Base-by-base conservation (phyloP, 2,329 filamentous ascomycete species). In the Shiraia bambusicola region DNA sequence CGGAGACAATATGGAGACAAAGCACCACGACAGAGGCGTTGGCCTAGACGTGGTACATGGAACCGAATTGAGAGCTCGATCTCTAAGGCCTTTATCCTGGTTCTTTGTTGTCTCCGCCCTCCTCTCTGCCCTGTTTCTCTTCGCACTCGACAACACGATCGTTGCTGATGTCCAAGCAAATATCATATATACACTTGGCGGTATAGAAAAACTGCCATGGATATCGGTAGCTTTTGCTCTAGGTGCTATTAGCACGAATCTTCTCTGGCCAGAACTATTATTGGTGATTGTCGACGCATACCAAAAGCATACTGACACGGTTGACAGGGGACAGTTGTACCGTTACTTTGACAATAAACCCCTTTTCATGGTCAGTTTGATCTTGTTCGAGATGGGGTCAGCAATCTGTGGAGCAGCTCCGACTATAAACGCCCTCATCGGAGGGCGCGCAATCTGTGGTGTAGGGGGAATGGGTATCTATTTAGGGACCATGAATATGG, bases 381-480 rank as follows among this genome's bases (percentile, higher is more conserved):
- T 64, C 11, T 34, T 67, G 9, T 69, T 70, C 39, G 42, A 54
- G 37, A 55, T 47, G 22, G 63, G 56, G 12, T 52, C 43, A 9
- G 58, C 61, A 11, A 29, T 67, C 7, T 66, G 63, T 37, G 62
- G 59, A 31, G 52, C 44, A 13, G 56, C 61, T 11, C 58, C 58
- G 1, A 48, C 33, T 17, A 65, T 68, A 35, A 49, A 56, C 8
- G 50, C 56, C 2, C 25, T 61, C 30, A 64, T 69, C 31, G 55
- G 75, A 9, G 75, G 75, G 3, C 65, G 75, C 5, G 72, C 66
- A 12, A 61, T 76, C 24, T 67, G 67, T 31, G 76, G 75, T 26
- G 52, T 71, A n/a, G 74, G 75, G 6, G 74, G 73, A 1, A 53
- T 54, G 6, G 75, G 73, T 13, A 66, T 73, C 52, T 76, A 75